Evolutionary conservation across 768 basidiomycete genomes (phyloP).

Genomic region (Lentinula raphanica): DNA sequence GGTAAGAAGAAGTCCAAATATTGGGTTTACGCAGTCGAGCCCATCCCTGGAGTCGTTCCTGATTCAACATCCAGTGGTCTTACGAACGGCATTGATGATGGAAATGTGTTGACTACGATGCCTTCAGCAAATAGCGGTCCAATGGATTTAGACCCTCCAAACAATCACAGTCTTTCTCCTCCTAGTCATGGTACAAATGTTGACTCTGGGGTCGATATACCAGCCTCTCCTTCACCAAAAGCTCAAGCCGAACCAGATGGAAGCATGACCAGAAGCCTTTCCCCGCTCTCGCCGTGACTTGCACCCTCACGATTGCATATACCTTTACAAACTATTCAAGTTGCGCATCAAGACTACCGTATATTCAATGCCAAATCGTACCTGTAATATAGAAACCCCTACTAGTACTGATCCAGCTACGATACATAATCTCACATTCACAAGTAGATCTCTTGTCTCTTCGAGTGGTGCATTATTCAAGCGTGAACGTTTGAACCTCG

Average conservation of each 20-base stretch:
- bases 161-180: conserved; percentile 10
- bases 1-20: conserved; percentile 85
- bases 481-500: neutral
- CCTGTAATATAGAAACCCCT: neutral
- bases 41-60: conserved; percentile 35
- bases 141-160: conserved; percentile 14
- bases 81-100: conserved; percentile 20
- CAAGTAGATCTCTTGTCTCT: neutral
- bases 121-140: conserved; percentile 17
- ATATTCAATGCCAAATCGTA: neutral
- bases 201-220: conserved; percentile 3
- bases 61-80: conserved; percentile 11
- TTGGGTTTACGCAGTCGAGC: conserved; percentile 87
- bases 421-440: neutral
- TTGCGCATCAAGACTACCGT: neutral
- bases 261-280: conserved; percentile 37
- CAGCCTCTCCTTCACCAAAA: neutral
- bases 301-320: conserved; percentile 9
- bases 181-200: conserved; percentile 8
- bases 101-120: conserved; percentile 12
- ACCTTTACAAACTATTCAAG: neutral
- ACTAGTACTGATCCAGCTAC: neutral
- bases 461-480: no score
- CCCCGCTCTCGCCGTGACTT: conserved; percentile 33
- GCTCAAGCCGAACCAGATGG: conserved; percentile 20